These are phyloP conservation scores for Xerocomus amazonicus DNA, from an alignment of 1,284 basidiomycete species.

Conservation along the genomic window DNA sequence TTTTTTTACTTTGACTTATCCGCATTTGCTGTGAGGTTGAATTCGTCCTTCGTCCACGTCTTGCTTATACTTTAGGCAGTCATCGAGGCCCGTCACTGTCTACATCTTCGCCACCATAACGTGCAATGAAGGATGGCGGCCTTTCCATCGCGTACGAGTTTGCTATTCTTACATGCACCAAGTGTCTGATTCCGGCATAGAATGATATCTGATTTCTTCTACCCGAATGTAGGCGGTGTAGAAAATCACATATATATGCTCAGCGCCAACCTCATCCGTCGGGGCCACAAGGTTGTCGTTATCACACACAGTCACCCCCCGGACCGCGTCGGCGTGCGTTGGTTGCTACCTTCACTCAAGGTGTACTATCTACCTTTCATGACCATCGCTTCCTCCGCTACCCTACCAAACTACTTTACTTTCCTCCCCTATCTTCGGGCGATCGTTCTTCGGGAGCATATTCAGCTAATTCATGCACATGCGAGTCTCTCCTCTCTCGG, in stretches of 20 bases:
- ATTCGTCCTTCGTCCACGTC: background rate
- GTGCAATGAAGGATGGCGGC: conserved; percentile 23
- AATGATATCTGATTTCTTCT: conserved; percentile 98
- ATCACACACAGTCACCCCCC: conserved; percentile 91
- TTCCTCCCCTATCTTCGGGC: conserved; percentile 89
- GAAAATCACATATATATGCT: conserved; percentile 97
- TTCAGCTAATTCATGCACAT: conserved; percentile 90
- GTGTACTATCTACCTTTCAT: conserved; percentile 93
- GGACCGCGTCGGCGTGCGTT: conserved; percentile 84
- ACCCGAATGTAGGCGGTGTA: conserved; percentile 92
- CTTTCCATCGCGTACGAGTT: conserved; percentile 31
- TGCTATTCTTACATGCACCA: background rate
- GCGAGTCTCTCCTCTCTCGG: conserved; percentile 87
- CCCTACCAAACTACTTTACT: conserved; percentile 91
- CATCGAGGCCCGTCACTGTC: too few relatives aligned
- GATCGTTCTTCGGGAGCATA: conserved; percentile 84
- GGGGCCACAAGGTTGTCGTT: conserved; percentile 92
- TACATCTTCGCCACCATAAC: too few relatives aligned
- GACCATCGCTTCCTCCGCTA: conserved; percentile 86
- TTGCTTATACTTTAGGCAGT: background rate
- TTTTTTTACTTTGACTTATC: conserved; percentile 9
- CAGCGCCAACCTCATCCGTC: conserved; percentile 75
- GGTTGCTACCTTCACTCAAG: conserved; percentile 83
- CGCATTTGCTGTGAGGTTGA: too few relatives aligned
- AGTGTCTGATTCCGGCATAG: conserved; percentile 37